Percentiles rank a stretch among this genome's conserved stretches.
Conservation (phyloP, 768 basidiomycete species). For the Ephemerocybe angulata region DNA sequence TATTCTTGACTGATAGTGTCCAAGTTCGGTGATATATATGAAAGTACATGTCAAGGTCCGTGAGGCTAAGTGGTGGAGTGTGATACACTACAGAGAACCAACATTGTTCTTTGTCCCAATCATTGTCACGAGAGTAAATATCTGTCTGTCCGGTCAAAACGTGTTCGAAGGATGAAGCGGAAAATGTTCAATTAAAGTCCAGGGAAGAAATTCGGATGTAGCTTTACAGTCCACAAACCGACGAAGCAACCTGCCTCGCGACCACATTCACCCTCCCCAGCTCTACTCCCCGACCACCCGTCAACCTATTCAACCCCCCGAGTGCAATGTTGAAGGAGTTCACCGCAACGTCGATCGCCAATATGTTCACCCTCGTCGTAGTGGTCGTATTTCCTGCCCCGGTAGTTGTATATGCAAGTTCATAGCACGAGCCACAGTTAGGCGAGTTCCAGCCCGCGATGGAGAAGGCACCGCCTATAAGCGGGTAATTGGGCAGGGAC, state of each 20-base stretch:
- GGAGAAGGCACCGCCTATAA: conserved; percentile 53
- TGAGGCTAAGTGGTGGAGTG: no score
- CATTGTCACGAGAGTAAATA: no score
- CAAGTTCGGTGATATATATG: no score
- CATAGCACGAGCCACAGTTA: conserved; percentile 60
- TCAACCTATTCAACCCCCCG: conserved; percentile 52
- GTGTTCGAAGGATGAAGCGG: background rate
- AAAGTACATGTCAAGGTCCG: no score
- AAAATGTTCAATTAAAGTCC: background rate
- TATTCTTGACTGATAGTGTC: no score
- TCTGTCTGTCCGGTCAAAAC: no score
- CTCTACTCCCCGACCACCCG: conserved; percentile 41
- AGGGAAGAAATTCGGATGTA: background rate
- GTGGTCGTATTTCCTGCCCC: conserved; percentile 14
- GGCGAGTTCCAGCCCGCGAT: conserved; percentile 48
- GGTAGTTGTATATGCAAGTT: conserved; percentile 42
- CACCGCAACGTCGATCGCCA: conserved; percentile 51
- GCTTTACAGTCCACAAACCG: conserved; percentile 46
- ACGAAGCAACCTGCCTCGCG: conserved; percentile 38
- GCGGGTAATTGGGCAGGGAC: conserved; percentile 53
- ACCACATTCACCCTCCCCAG: conserved; percentile 47
- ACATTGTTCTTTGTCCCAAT: no score
- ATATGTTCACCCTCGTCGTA: conserved; percentile 40
- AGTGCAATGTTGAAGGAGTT: conserved; percentile 47
- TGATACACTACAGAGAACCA: no score